A percentile compares a stretch with the other conserved stretches of the same genome.
These are phyloP conservation scores for Apiotrichum siamense DNA, from an alignment of 1,284 basidiomycete species.

Conservation along the genomic window DNA sequence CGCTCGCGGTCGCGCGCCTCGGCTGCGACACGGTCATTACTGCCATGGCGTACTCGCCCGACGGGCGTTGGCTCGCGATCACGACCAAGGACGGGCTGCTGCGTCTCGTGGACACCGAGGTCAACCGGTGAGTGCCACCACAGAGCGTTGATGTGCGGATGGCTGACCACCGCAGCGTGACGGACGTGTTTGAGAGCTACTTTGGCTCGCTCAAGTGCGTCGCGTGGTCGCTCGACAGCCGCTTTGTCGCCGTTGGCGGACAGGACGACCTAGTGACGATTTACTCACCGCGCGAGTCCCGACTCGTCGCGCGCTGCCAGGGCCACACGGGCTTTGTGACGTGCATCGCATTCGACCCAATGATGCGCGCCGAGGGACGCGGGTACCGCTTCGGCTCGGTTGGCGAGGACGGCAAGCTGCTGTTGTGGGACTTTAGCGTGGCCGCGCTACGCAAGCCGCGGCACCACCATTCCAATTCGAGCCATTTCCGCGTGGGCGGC, in stretches of 20 bases:
- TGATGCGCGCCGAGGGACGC: conserved; percentile 71
- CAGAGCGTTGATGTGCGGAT: background rate
- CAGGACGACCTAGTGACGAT: conserved; percentile 93
- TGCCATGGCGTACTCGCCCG: conserved; percentile 83
- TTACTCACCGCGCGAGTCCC: conserved; percentile 82
- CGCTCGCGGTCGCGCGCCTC: conserved; percentile 42
- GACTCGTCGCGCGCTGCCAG: conserved; percentile 91
- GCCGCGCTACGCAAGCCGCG: conserved; percentile 46
- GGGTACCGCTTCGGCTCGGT: conserved; percentile 88
- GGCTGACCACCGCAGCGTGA: conserved; percentile 56
- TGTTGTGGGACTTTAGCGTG: conserved; percentile 88
- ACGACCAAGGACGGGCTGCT: conserved; percentile 85
- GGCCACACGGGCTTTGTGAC: conserved; percentile 94
- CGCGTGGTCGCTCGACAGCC: conserved; percentile 90
- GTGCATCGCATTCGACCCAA: conserved; percentile 74
- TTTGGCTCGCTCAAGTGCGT: conserved; percentile 82
- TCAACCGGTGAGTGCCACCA: conserved; percentile 56
- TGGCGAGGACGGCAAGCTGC: conserved; percentile 88
- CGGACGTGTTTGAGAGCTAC: conserved; percentile 86
- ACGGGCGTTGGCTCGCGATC: conserved; percentile 75
- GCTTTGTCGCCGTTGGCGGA: conserved; percentile 83
- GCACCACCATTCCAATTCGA: conserved; percentile 37
- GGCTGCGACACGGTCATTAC: conserved; percentile 56
- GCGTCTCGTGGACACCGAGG: conserved; percentile 74
- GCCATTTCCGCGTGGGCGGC: conserved; percentile 27